Evolutionary conservation across 2,329 filamentous ascomycete genomes (phyloP), one percentile per base, ranked within the genome.

Genomic region (Claviceps monticola): DNA sequence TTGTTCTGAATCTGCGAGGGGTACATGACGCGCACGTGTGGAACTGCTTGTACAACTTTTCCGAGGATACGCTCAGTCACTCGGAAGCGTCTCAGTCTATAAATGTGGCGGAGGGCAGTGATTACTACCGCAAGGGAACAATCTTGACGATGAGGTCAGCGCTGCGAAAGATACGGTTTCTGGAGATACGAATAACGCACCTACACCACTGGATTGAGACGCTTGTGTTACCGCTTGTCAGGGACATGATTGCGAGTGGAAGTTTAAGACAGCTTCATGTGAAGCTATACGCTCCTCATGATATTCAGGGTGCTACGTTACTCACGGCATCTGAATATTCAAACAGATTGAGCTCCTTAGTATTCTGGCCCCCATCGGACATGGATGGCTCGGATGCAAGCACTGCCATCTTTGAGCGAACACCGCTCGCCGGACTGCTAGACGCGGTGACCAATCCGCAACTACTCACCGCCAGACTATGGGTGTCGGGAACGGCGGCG

Each of bases 391-490:
- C n/a, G 23, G 39, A 34, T 37, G 19, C 8, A n/a, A 39, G 36
- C 36, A 46, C 11, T 46, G 23, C 39, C 51, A 36, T 52, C 5
- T 64, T 66, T 48, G 51, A 55, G n/a, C 59, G 59, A 44, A 59
- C 62, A 21, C 59, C 67, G 58, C 52, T 67, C 23, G 58, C 58
- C 52, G 63, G 66, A 2, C 56, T 75, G 8, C 56, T 75, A 46
- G 60, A 62, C 49, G 59, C 75, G 17, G 58, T 76, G 51, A 60
- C 66, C 43, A 73, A 75, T 53, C 73, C 73, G 47, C 68, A 74
- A 46, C 61, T 76, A 38, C 61, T 69, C 47, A 63, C 56, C 43
- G 69, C 67, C 14, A 61, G 66, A 52, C 56, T 75, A 29, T 61
- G 61, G 56, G 64, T 72, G 41, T 63, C 63, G 50, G 58, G 58